Base-by-base conservation (phyloP, 2,329 filamentous ascomycete species). In the Xylariaceae sp. region DNA sequence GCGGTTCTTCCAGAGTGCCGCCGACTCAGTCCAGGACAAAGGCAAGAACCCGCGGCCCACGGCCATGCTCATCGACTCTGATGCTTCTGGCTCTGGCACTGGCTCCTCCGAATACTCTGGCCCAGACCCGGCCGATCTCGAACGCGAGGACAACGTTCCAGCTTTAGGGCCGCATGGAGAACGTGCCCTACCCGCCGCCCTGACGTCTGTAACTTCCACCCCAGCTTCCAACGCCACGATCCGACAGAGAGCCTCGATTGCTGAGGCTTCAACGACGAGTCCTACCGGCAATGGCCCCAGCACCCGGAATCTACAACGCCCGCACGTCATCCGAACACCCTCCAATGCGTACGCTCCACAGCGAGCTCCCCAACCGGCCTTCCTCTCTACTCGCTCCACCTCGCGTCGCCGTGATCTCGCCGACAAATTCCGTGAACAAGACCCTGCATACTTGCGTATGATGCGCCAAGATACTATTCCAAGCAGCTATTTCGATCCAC, bases 361-460 rank as follows among this genome's bases (percentile, higher is more conserved):
- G 54, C 74, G 83, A 45, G 76, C 79, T 51, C 76, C 80, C 40
- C 65, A 72, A n/a, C 67, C 54, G 10, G 53, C 54, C 34, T 62
- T 75, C 47, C 70, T 76, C 34, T 75, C 73, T 55, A 69, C 74
- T 49, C 71, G 68, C 40, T 70, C 66, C 46, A 69, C 66, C 51
- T 76, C 61, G 71, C 80, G 60, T 72, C 81, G 68, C 72, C 83
- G 72, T 73, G 67, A 69, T 47, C 45, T 72, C 70, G 53, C 67
- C 73, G 58, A 75, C 71, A 65, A 77, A 68, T 81, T 76, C 53
- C 80, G 88, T 56, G 88, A 89, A 45, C 90, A 97, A 72, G 92
- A 97, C 71, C 89, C 92, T 68, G 92, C 92, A 53, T 99, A 99
- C 68, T 87, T 97, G 32, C 90, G 96, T 71, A 86, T 92, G 63